phyloP scores from a whole-genome alignment of 345 rosid genomes.

The Eucalyptus rudis region DNA sequence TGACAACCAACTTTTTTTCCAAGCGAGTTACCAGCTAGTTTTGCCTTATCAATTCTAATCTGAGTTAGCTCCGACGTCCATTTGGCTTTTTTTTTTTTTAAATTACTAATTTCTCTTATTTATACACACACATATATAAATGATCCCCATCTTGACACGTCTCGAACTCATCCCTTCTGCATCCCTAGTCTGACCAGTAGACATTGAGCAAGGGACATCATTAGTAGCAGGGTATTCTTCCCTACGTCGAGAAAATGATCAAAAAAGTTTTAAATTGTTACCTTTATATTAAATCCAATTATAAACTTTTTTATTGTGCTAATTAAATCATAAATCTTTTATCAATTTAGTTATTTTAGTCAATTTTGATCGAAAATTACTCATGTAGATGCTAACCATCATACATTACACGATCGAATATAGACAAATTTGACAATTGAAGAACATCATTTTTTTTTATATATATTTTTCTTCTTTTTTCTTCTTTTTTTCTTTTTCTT shows the following conservation, averaged over 20 bases:
- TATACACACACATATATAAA: too few species aligned
- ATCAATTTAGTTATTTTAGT: rapidly evolving
- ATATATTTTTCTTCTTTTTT: too few species aligned
- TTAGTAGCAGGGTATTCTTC: neutral
- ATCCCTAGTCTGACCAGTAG: too few species aligned
- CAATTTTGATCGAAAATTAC: rapidly evolving
- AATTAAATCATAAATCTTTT: rapidly evolving
- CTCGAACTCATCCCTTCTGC: neutral
- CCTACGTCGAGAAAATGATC: rapidly evolving
- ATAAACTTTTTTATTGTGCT: rapidly evolving
- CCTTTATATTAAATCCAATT: too few species aligned
- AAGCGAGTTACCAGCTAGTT: neutral
- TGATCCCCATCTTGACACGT: neutral
- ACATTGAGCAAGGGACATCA: neutral
- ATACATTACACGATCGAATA: rapidly evolving
- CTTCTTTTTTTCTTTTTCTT: too few species aligned
- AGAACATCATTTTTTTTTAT: too few species aligned
- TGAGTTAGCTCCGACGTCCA: neutral
- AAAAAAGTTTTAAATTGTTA: rapidly evolving
- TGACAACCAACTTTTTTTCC: neutral
- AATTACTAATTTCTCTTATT: neutral
- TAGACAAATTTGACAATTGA: too few species aligned
- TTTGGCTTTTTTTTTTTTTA: neutral
- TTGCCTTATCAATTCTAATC: neutral
- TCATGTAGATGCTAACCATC: rapidly evolving